A percentile compares a stretch with the other conserved stretches of the same genome.
Conservation (phyloP, 345 rosid genomes). For the Angophora floribunda region DNA sequence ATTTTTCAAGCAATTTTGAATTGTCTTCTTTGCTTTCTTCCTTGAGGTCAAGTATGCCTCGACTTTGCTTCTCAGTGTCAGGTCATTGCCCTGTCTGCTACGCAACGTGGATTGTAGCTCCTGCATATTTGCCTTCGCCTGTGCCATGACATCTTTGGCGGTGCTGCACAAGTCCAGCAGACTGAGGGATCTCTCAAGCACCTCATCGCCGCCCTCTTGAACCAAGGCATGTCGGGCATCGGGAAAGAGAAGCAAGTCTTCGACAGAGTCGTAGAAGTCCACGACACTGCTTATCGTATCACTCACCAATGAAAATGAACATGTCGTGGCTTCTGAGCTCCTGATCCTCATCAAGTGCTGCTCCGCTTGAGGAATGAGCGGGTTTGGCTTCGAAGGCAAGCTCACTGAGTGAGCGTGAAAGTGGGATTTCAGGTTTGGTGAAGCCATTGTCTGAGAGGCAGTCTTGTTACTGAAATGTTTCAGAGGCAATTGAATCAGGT, state of each 20-base stretch:
- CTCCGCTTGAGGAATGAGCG: constrained; percentile 7
- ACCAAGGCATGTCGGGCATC: not conserved
- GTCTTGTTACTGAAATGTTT: not conserved
- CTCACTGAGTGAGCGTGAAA: constrained; percentile 20
- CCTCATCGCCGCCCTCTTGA: constrained; percentile 1
- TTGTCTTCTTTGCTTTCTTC: constrained; percentile 26
- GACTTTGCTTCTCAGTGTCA: constrained; percentile 1
- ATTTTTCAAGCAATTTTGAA: constrained; percentile 18
- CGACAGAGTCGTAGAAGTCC: constrained; percentile 14
- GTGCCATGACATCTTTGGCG: constrained; percentile 8
- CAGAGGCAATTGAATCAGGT: not conserved
- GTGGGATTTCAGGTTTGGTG: not conserved
- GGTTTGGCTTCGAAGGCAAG: constrained; percentile 27
- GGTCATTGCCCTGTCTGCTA: constrained; percentile 2
- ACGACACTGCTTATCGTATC: not conserved
- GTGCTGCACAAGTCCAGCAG: constrained; percentile 6
- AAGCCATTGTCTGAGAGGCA: not conserved
- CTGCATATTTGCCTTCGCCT: constrained; percentile 3
- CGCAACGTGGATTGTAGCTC: constrained; percentile 15
- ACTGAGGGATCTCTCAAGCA: constrained; percentile 13
- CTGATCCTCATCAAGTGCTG: constrained; percentile 15
- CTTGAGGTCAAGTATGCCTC: constrained; percentile 31
- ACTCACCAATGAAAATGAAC: not conserved
- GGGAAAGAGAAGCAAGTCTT: constrained; percentile 8
- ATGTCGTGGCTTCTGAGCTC: constrained; percentile 2